Evolutionary conservation across 352 stramenopile genomes (phyloP).

Genomic region (Pythium rhizo-oryzae): DNA sequence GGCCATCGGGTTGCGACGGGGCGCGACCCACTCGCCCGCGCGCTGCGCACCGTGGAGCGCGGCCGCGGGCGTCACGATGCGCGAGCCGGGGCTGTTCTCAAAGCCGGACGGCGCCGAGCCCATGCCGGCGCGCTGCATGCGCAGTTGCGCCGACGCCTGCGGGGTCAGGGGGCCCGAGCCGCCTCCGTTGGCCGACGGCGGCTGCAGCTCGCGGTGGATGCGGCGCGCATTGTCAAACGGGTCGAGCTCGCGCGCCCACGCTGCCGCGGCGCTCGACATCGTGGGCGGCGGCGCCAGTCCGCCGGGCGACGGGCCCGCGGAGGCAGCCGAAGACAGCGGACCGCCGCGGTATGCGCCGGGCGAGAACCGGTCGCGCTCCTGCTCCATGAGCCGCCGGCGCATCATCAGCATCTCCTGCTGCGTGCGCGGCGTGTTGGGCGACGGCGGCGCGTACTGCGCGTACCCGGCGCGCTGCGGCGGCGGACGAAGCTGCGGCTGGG

Average conservation of each 20-base stretch:
- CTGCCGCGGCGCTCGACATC: constrained; percentile 16
- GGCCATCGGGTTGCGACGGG: constrained; percentile 5
- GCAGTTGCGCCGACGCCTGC: constrained; percentile 24
- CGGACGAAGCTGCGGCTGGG: constrained; percentile 39
- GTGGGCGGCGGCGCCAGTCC: neutral
- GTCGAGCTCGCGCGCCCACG: constrained; percentile 28
- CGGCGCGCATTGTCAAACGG: constrained; percentile 30
- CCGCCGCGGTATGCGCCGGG: constrained; percentile 12
- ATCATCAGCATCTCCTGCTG: constrained; percentile 28
- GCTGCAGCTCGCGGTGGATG: constrained; percentile 45
- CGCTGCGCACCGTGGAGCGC: constrained; percentile 25
- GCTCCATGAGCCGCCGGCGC: constrained; percentile 17
- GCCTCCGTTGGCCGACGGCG: constrained; percentile 11
- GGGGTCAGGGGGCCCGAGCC: constrained; percentile 14
- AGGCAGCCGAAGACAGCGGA: neutral
- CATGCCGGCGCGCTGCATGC: constrained; percentile 9
- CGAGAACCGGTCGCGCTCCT: constrained; percentile 21
- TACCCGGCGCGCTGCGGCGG: constrained; percentile 39
- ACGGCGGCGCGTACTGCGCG: constrained; percentile 33
- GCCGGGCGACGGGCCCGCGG: neutral
- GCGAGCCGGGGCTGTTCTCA: constrained; percentile 29
- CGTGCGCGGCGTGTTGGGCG: constrained; percentile 1
- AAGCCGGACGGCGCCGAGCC: constrained; percentile 1
- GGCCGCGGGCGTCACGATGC: constrained; percentile 31
- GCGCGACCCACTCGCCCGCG: constrained; percentile 1